phyloP scores from a whole-genome alignment of 2,329 filamentous ascomycete species.

The Fulvia fulva region DNA sequence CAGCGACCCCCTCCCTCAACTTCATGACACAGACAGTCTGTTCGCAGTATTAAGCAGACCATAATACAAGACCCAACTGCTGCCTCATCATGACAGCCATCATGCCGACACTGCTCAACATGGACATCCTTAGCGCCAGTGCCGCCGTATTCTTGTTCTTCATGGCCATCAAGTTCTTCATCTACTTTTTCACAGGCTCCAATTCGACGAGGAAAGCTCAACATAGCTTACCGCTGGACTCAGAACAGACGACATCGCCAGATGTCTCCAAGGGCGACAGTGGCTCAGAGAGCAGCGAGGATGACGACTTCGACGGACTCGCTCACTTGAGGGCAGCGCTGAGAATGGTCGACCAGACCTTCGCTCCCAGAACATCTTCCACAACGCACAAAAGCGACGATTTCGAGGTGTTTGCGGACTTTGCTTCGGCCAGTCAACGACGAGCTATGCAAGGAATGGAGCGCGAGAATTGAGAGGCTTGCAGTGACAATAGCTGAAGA shows the following conservation, averaged over 20 bases:
- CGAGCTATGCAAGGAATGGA: not conserved
- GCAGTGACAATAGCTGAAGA: not conserved
- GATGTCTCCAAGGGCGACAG: not conserved
- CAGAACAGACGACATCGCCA: not conserved
- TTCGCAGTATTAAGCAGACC: too few species aligned
- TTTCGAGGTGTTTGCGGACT: not conserved
- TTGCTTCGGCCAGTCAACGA: not conserved
- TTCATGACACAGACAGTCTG: not conserved
- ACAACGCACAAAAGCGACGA: not conserved
- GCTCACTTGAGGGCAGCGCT: not conserved
- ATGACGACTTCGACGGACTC: not conserved
- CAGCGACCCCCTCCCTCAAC: not conserved
- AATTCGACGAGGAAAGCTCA: not conserved
- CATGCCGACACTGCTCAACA: too few species aligned
- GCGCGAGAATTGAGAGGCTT: not conserved
- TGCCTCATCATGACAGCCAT: too few species aligned
- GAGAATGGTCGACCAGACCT: not conserved
- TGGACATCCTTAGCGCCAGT: too few species aligned
- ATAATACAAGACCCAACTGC: too few species aligned
- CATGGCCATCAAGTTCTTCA: too few species aligned
- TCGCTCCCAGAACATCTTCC: not conserved
- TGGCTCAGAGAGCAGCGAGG: not conserved
- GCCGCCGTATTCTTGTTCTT: too few species aligned
- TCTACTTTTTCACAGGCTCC: too few species aligned
- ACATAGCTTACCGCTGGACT: not conserved